These are phyloP conservation scores for Centrapalus pauciflorus DNA, from an alignment of 129 eudicot genomes.

Conservation along the genomic window DNA sequence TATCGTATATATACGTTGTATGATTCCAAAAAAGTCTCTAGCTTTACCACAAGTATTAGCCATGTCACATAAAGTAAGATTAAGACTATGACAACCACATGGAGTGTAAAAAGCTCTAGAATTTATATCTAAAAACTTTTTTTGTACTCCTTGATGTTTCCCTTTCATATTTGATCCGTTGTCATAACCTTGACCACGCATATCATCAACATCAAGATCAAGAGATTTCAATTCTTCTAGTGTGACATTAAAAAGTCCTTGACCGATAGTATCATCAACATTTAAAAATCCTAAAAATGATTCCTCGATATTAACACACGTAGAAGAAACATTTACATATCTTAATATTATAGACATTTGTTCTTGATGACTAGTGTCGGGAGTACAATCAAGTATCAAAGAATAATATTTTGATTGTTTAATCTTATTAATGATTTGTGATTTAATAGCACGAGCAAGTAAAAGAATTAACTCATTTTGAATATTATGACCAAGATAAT, in stretches of 20 bases:
- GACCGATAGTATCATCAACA: conserved; percentile 10
- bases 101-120: conserved; percentile 22
- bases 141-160: background rate
- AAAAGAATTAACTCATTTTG: background rate
- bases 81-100: conserved; percentile 26
- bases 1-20: conserved; percentile 21
- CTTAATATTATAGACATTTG: conserved; percentile 14
- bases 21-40: background rate
- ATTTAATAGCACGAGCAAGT: background rate
- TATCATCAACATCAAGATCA: conserved; percentile 6
- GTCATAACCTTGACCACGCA: background rate
- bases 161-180: background rate
- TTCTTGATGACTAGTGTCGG: conserved; percentile 17
- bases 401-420: conserved; percentile 18
- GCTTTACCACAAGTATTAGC: conserved; percentile 7
- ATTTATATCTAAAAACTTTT: background rate
- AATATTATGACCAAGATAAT: conserved; percentile 14
- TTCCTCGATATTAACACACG: background rate
- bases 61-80: conserved; percentile 21
- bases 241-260: conserved; percentile 19
- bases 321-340: conserved; percentile 5
- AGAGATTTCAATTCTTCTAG: background rate
- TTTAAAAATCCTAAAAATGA: conserved; percentile 24
- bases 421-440: background rate
- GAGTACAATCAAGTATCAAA: conserved; percentile 5